These are phyloP conservation scores for Pisolithus marmoratus DNA, from an alignment of 768 basidiomycete genomes.

Conservation along the genomic window DNA sequence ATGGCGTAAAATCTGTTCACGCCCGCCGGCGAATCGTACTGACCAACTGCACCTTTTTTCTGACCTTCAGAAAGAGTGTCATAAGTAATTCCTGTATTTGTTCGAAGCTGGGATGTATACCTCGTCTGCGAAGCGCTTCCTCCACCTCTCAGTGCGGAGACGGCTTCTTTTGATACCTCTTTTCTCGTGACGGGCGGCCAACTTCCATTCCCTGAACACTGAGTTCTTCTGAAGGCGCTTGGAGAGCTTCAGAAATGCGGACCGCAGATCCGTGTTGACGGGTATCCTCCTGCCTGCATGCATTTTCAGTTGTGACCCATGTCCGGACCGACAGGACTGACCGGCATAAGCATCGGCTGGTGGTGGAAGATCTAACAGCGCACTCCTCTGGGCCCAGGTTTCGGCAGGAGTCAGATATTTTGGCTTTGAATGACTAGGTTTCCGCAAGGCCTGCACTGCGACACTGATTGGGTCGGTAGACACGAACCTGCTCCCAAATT, in stretches of 20 bases:
- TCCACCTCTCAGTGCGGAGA: constrained; percentile 71
- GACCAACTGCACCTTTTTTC: constrained; percentile 78
- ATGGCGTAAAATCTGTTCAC: constrained; percentile 25
- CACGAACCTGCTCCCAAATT: neutral
- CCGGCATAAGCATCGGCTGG: constrained; percentile 56
- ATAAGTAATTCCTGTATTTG: constrained; percentile 9
- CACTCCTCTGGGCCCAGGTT: constrained; percentile 27
- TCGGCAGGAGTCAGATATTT: constrained; percentile 29
- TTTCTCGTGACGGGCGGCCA: constrained; percentile 69
- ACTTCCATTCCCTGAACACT: constrained; percentile 44
- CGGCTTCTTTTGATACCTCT: constrained; percentile 74
- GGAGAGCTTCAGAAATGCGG: constrained; percentile 47
- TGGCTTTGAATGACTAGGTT: constrained; percentile 11
- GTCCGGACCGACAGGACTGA: constrained; percentile 18
- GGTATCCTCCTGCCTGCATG: constrained; percentile 55
- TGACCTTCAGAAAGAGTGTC: constrained; percentile 48
- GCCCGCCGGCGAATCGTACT: constrained; percentile 72
- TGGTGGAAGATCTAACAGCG: constrained; percentile 19
- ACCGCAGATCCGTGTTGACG: constrained; percentile 41
- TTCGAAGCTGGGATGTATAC: constrained; percentile 33
- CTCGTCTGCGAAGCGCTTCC: constrained; percentile 74
- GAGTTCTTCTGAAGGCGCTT: constrained; percentile 48
- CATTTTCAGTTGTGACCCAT: constrained; percentile 4
- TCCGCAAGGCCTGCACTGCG: constrained; percentile 3
- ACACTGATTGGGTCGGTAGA: neutral